Evolutionary conservation across 1,284 basidiomycete genomes (phyloP).

Genomic region (Mycena sp.): DNA sequence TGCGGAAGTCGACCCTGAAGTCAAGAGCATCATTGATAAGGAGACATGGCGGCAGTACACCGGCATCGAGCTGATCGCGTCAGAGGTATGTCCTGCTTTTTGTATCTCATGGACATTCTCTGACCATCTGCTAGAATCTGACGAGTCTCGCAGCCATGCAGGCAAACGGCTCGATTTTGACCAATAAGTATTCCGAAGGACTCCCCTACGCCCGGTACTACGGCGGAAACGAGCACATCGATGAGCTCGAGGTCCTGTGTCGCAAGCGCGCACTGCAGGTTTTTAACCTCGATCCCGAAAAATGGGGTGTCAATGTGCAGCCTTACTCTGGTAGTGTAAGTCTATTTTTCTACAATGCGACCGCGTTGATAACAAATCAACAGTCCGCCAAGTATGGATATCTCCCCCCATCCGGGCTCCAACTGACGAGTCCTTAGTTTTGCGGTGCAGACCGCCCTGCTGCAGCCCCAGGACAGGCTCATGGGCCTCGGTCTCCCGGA

Average conservation of each 20-base stretch:
- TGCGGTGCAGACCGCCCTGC: slow-evolving; percentile 95
- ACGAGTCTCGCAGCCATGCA: slow-evolving; percentile 96
- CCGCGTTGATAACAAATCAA: slow-evolving; percentile 23
- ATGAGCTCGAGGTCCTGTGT: slow-evolving; percentile 95
- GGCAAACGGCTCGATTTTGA: slow-evolving; percentile 98
- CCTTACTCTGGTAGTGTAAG: slow-evolving; percentile 94
- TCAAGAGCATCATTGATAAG: slow-evolving; percentile 98
- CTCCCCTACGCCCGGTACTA: slow-evolving; percentile 97
- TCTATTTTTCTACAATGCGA: slow-evolving; percentile 37
- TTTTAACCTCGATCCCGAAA: slow-evolving; percentile 93
- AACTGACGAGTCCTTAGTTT: slow-evolving; percentile 72
- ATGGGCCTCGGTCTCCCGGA: slow-evolving; percentile 99
- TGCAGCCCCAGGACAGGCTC: slow-evolving; percentile 97
- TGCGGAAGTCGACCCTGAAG: slow-evolving; percentile 91
- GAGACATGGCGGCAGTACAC: slow-evolving; percentile 99
- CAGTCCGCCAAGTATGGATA: slow-evolving; percentile 80
- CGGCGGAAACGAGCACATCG: slow-evolving; percentile 97
- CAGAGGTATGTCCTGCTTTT: slow-evolving; percentile 67
- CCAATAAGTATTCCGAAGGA: slow-evolving; percentile 99
- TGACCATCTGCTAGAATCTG: slow-evolving; percentile 74
- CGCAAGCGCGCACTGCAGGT: slow-evolving; percentile 96
- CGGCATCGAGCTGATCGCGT: slow-evolving; percentile 96
- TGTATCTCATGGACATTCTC: slow-evolving; percentile 12
- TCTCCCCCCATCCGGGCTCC: slow-evolving; percentile 17
- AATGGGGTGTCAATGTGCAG: slow-evolving; percentile 99